Evolutionary conservation across 2,329 filamentous ascomycete species (phyloP), one percentile per base, ranked within the genome.

Genomic region (Periconia sp.): DNA sequence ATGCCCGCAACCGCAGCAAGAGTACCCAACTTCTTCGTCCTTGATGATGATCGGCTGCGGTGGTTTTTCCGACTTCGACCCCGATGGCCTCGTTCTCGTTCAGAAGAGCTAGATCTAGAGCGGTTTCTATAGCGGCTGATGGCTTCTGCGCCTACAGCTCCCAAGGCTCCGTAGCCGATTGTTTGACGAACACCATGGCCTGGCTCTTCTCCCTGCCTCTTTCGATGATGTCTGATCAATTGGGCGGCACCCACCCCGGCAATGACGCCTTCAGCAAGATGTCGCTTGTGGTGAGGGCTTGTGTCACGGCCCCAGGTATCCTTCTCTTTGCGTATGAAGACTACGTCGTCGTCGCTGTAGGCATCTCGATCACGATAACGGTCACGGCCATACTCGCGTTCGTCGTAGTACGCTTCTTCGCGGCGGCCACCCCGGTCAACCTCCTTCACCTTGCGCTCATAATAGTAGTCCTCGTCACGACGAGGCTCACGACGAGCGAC

Each of bases 271-370:
- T 83, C 82, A n/a, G 82, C 82, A 31, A 86, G 65, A 57, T 85
- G 80, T 22, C 80, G 79, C 36, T 78, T 78, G 49, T 82, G 76
- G 30, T 71, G 66, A 13, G 75, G 75, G 39, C 76, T 76, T 9
- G 54, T 49, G 21, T 66, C 65, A 15, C 61, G 55, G 17, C 67
- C 66, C 58, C 64, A 72, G 29, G 68, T 72, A 56, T 72, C 57
- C 71, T 77, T 56, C 74, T 78, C 76, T 69, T 78, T 77, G 54
- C 78, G 78, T 25, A 83, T 71, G 54, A 84, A 83, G 40, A 84
- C 79, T 57, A 80, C 78, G 56, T 82, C 83, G 49, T 85, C 82
- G 57, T 85, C 82, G 54, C 81, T 81, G 60, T 80, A 82, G 49
- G 73, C 76, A 34, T 74, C 71, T 31, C 70, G 70, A 18, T 72